phyloP scores from a whole-genome alignment of 805 yeast species.

The Myxozyma nipponensis region DNA sequence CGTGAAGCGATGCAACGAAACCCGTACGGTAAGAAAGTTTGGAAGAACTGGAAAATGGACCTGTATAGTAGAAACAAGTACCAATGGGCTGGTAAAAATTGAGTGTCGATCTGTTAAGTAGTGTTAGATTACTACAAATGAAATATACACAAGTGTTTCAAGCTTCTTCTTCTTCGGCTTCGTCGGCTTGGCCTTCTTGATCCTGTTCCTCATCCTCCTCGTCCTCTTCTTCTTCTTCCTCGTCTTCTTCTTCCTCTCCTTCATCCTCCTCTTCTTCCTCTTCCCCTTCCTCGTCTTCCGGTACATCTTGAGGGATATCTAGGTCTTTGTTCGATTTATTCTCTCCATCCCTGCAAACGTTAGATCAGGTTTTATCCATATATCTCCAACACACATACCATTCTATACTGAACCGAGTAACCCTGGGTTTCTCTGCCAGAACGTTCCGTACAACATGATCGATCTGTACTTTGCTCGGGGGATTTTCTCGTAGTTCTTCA shows the following conservation, averaged over 20 bases:
- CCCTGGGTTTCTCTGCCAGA: conserved; percentile 95
- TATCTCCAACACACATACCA: conserved; percentile 48
- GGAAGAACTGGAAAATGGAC: conserved; percentile 95
- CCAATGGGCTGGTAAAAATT: conserved; percentile 12
- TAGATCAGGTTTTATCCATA: not conserved
- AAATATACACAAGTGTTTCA: not conserved
- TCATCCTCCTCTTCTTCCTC: conserved; percentile 19
- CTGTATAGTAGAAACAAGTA: conserved; percentile 42
- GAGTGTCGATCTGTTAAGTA: not conserved
- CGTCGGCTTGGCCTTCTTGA: not conserved
- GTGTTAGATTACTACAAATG: not conserved
- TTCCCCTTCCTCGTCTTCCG: conserved; percentile 27
- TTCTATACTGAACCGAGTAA: conserved; percentile 91
- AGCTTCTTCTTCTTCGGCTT: not conserved
- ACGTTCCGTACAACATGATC: conserved; percentile 76
- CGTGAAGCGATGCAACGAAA: conserved; percentile 70
- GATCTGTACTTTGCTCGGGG: conserved; percentile 26
- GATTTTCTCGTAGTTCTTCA: conserved; percentile 76
- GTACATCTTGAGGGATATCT: conserved; percentile 21
- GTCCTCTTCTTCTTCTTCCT: not conserved
- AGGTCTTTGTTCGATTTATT: conserved; percentile 17
- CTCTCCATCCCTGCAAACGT: conserved; percentile 12
- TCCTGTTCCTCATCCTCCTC: not conserved
- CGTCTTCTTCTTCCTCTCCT: conserved; percentile 1
- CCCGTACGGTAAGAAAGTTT: conserved; percentile 87